phyloP scores from a whole-genome alignment of 805 yeast species.

The Wickerhamiella shivajii region DNA sequence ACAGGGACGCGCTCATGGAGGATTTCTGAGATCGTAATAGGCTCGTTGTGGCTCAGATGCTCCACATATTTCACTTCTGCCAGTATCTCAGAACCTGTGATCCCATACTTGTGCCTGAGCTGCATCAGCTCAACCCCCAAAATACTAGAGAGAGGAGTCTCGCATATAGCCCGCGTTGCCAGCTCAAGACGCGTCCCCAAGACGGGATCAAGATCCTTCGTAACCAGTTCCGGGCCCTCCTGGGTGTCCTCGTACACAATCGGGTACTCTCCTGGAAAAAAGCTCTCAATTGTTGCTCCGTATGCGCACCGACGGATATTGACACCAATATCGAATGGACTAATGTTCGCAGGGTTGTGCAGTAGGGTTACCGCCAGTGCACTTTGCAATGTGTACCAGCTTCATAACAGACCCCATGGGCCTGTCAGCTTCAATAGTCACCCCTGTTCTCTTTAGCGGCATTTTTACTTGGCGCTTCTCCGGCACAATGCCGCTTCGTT shows the following conservation, averaged over 20 bases:
- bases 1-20: too few species aligned
- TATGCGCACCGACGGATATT: slow-evolving; percentile 5
- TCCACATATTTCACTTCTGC: too few species aligned
- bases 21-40: too few species aligned
- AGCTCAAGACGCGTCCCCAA: too few species aligned
- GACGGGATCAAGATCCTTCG: neutral
- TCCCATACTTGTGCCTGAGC: neutral
- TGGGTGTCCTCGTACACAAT: neutral
- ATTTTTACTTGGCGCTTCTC: neutral
- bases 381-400: slow-evolving; percentile 1
- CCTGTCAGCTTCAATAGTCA: neutral
- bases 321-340: slow-evolving; percentile 1
- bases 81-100: neutral
- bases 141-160: neutral
- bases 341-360: neutral
- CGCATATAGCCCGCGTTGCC: too few species aligned
- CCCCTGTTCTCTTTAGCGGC: neutral
- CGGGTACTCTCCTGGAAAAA: neutral
- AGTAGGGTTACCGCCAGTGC: neutral
- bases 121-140: neutral
- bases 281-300: slow-evolving; percentile 1
- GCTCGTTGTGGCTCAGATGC: too few species aligned
- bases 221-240: neutral
- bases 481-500: neutral
- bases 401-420: neutral